These are phyloP conservation scores for Basipetospora chlamydospora DNA, from an alignment of 2,329 filamentous ascomycete genomes.

Conservation along the genomic window DNA sequence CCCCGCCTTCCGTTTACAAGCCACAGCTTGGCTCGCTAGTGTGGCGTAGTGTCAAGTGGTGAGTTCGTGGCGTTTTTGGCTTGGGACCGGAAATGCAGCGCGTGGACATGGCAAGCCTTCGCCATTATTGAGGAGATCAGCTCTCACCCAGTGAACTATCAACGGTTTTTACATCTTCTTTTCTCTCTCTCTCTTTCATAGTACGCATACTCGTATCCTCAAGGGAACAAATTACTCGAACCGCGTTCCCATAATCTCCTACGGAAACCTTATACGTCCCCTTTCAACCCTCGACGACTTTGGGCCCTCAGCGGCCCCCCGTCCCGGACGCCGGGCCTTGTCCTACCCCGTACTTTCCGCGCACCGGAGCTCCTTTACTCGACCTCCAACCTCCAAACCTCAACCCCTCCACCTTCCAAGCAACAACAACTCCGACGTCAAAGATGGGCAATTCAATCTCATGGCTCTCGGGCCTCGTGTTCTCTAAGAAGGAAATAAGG, in stretches of 20 bases:
- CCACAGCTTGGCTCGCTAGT: not conserved
- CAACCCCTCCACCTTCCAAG: not conserved
- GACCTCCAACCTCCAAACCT: not conserved
- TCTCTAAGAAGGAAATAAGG: slow-evolving; percentile 93
- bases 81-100: no score
- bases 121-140: no score
- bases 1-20: not conserved
- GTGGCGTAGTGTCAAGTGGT: no score
- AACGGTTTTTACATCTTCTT: not conserved
- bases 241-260: no score
- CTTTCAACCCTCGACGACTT: no score
- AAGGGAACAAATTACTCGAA: no score
- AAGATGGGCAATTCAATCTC: slow-evolving; percentile 52
- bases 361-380: not conserved
- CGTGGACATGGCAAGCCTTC: no score
- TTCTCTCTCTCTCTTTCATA: not conserved
- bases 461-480: slow-evolving; percentile 60
- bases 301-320: not conserved
- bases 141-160: no score
- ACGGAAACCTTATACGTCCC: no score
- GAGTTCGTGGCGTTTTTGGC: no score
- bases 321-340: not conserved
- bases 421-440: slow-evolving; percentile 8
- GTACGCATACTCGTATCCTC: no score
- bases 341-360: not conserved